Conservation (phyloP, 257 asterid species). For the Verbena officinalis region DNA sequence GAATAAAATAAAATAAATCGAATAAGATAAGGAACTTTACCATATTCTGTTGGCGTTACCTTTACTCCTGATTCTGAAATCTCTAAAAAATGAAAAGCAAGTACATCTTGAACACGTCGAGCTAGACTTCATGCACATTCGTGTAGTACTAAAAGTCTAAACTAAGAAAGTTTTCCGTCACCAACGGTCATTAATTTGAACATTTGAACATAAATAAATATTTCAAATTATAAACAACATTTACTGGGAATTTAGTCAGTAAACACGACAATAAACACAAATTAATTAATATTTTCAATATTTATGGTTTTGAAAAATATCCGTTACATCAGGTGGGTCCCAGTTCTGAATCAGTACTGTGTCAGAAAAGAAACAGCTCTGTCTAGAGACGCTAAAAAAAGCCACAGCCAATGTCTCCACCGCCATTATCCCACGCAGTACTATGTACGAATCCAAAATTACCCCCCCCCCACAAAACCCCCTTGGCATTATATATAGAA, state of each 20-base stretch:
- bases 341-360: neutral
- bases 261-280: neutral
- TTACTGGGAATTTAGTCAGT: neutral
- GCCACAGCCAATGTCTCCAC: neutral
- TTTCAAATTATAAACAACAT: neutral
- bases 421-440: neutral
- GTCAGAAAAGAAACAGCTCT: constrained; percentile 15
- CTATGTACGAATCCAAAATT: too few species aligned
- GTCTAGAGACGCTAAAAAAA: constrained; percentile 31
- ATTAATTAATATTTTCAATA: neutral
- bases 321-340: constrained; percentile 33
- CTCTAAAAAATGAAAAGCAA: too few species aligned
- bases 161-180: neutral
- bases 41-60: too few species aligned
- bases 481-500: neutral
- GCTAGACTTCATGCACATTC: neutral
- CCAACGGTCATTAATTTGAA: constrained; percentile 39
- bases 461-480: neutral
- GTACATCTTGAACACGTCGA: neutral
- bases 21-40: too few species aligned
- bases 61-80: too few species aligned
- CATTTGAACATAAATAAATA: neutral
- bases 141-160: neutral
- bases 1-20: too few species aligned
- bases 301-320: neutral